Evolutionary conservation across 2,329 filamentous ascomycete species (phyloP).

Genomic region (Aspergillus sp.): DNA sequence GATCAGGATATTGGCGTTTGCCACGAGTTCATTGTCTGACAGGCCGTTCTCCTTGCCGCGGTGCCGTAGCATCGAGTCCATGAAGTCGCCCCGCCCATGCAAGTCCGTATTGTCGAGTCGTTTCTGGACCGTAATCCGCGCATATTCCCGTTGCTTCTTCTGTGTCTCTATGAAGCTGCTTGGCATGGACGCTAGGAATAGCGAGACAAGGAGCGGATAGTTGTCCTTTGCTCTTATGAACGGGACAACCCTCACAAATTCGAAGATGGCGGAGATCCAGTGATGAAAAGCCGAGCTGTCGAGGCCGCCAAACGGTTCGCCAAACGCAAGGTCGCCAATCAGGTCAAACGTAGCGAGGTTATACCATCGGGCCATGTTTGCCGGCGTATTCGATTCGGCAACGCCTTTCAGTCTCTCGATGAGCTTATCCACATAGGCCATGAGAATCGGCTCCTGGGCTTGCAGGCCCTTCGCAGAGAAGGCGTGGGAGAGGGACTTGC

Average conservation of each 20-base stretch:
- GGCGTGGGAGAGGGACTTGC: constrained; percentile 24
- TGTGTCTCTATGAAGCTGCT: constrained; percentile 1
- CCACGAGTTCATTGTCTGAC: constrained; percentile 22
- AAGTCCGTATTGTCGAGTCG: not conserved
- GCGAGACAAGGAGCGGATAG: constrained; percentile 2
- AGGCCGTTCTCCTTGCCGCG: constrained; percentile 7
- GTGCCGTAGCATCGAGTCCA: constrained; percentile 10
- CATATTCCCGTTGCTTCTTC: constrained; percentile 1
- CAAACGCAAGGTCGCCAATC: constrained; percentile 18
- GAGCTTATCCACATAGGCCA: constrained; percentile 20
- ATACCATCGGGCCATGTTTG: constrained; percentile 18
- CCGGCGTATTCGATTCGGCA: not conserved
- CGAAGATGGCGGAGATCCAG: constrained; percentile 14
- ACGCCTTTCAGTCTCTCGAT: constrained; percentile 15
- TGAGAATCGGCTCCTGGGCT: constrained; percentile 27
- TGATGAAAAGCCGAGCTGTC: constrained; percentile 10
- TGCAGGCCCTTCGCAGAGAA: constrained; percentile 33
- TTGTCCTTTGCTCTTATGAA: not conserved
- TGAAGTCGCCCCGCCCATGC: constrained; percentile 7
- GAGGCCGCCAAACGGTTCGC: constrained; percentile 15
- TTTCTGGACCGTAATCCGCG: constrained; percentile 2
- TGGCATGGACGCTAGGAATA: not conserved
- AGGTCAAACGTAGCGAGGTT: constrained; percentile 18
- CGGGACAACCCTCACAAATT: constrained; percentile 3
- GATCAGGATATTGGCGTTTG: constrained; percentile 25